A percentile compares a stretch with the other conserved stretches of the same genome.
Conservation (phyloP, 768 basidiomycete species). For the Amanita brunnescens region DNA sequence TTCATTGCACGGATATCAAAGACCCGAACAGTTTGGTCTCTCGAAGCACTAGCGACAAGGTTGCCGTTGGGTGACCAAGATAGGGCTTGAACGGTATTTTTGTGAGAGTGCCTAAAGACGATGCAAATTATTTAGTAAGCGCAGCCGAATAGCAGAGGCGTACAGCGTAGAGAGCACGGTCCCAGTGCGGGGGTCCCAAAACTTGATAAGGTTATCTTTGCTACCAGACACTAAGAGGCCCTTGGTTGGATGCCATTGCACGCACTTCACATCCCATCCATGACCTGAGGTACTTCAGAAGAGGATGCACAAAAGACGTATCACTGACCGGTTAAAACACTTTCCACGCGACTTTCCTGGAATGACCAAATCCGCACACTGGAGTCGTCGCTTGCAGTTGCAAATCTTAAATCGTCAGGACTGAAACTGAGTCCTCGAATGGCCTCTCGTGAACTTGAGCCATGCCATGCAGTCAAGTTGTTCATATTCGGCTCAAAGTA, state of each 20-base stretch:
- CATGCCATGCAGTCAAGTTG: conserved; percentile 90
- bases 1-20: conserved; percentile 99
- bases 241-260: conserved; percentile 98
- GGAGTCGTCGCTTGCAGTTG: conserved; percentile 93
- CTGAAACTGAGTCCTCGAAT: conserved; percentile 89
- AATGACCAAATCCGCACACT: conserved; percentile 95
- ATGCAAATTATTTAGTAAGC: not conserved
- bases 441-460: conserved; percentile 79
- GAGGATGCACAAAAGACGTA: not conserved
- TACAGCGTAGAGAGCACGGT: conserved; percentile 87
- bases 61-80: conserved; percentile 95
- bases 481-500: conserved; percentile 99
- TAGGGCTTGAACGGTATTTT: conserved; percentile 91
- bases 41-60: conserved; percentile 86
- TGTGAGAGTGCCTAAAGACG: conserved; percentile 76
- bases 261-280: conserved; percentile 97
- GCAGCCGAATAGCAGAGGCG: conserved; percentile 17
- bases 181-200: conserved; percentile 96
- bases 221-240: conserved; percentile 91
- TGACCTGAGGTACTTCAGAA: conserved; percentile 50
- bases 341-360: conserved; percentile 84
- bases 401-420: conserved; percentile 87
- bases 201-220: conserved; percentile 98
- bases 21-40: conserved; percentile 90
- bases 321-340: conserved; percentile 65